phyloP scores from a whole-genome alignment of 192 early-diverging fungal species.

The Allomyces macrogynus region DNA sequence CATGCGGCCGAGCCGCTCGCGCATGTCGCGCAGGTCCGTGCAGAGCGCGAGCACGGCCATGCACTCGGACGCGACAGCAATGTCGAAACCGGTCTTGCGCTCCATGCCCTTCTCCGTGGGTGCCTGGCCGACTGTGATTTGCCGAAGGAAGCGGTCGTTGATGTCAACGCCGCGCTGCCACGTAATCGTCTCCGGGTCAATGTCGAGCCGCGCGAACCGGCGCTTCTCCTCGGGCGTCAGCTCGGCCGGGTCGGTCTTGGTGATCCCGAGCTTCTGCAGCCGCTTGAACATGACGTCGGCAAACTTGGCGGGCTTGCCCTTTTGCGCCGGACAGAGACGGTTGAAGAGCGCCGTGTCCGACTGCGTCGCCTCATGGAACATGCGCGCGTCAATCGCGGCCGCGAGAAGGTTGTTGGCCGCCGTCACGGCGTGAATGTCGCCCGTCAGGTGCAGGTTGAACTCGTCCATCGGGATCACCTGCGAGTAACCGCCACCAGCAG shows the following conservation, averaged over 20 bases:
- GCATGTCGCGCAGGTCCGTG: constrained; percentile 79
- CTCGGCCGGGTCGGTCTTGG: constrained; percentile 52
- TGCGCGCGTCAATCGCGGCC: constrained; percentile 90
- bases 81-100: constrained; percentile 89
- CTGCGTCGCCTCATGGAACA: constrained; percentile 86
- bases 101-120: constrained; percentile 68
- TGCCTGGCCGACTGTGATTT: constrained; percentile 73
- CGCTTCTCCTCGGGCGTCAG: constrained; percentile 58
- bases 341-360: constrained; percentile 51
- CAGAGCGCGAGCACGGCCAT: constrained; percentile 94
- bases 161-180: constrained; percentile 95
- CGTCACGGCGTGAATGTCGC: constrained; percentile 94
- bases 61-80: constrained; percentile 87
- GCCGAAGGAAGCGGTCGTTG: constrained; percentile 87
- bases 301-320: constrained; percentile 54
- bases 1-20: constrained; percentile 79
- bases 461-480: constrained; percentile 99
- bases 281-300: constrained; percentile 71
- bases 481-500: constrained; percentile 94
- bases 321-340: constrained; percentile 70
- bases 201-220: constrained; percentile 75
- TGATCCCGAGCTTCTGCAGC: constrained; percentile 58
- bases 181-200: constrained; percentile 81
- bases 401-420: constrained; percentile 95
- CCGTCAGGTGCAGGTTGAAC: constrained; percentile 97